Evolutionary conservation across 2,329 filamentous ascomycete genomes (phyloP), one percentile per base, ranked within the genome.

Genomic region (Erysiphe pulchra): DNA sequence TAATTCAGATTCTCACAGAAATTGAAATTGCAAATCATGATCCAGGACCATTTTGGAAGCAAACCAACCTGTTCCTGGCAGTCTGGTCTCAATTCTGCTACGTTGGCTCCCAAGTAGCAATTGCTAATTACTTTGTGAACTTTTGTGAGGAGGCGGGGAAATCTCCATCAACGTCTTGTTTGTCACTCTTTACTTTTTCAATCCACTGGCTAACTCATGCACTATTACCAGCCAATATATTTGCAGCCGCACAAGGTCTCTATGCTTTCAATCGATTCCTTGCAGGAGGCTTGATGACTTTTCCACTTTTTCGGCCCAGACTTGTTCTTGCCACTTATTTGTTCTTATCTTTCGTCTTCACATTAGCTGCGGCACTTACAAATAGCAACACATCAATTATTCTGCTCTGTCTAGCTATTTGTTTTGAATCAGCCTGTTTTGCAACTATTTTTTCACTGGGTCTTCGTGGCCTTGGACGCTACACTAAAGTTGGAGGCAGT

Each of bases 341-440:
- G 50, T 68, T 67, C 1, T 57, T 66, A 52, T 75, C 73, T 53
- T 71, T 83, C 56, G 57, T 80, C 50, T 85, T 84, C 61, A 48
- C 47, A 12, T 42, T 51, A 14, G 45, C 47, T 5, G 48, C 49
- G 10, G 30, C 9, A n/a, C 16, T 9, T 14, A 32, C 24, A n/a
- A 5, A n/a, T n/a, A 43, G 9, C 30, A 16, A 14, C 11, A 32
- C 9, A 10, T 33, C n/a, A n/a, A 43, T 24, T 32, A 43, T 11
- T 4, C 3, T 33, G 14, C 16, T 43, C 14, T 24, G 14, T 73
- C 58, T 82, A 8, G 73, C 76, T 4, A 65, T 85, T 17, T 84
- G 84, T 63, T 86, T 84, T 60, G 81, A 83, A 61, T 77, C 71
- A 10, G 79, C 82, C 56, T 79, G 77, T 58, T 86, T 86, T 65